Percentiles rank a stretch among this genome's conserved stretches.
These are phyloP conservation scores for Hypoxylon sp. DNA, from an alignment of 2,329 filamentous ascomycete genomes.

Conservation along the genomic window DNA sequence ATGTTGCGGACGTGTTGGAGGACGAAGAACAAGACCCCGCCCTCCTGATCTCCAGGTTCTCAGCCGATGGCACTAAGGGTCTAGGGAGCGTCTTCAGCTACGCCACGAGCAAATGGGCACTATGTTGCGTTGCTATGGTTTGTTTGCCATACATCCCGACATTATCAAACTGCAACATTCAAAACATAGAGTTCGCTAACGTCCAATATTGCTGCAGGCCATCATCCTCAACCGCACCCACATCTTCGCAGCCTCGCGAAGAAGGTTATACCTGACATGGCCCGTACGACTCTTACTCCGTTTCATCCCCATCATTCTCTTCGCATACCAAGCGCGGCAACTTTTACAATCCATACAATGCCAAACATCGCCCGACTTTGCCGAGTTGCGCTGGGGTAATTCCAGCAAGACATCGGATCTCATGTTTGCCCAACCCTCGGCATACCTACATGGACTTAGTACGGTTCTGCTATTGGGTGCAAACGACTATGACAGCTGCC, in stretches of 20 bases:
- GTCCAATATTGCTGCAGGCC: slow-evolving; percentile 63
- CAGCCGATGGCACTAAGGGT: slow-evolving; percentile 74
- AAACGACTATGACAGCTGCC: slow-evolving; percentile 81
- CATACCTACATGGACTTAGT: slow-evolving; percentile 79
- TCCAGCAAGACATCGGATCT: slow-evolving; percentile 74
- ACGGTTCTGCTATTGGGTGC: slow-evolving; percentile 81
- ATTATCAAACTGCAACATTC: not conserved
- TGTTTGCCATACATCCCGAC: slow-evolving; percentile 53
- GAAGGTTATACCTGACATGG: slow-evolving; percentile 83
- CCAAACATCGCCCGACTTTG: slow-evolving; percentile 84
- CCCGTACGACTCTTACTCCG: slow-evolving; percentile 79
- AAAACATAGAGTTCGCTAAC: slow-evolving; percentile 32
- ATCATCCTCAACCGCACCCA: slow-evolving; percentile 91
- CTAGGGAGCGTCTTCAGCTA: slow-evolving; percentile 92
- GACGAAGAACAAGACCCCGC: slow-evolving; percentile 60
- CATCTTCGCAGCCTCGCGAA: slow-evolving; percentile 91
- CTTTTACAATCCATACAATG: slow-evolving; percentile 91
- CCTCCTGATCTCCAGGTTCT: slow-evolving; percentile 64
- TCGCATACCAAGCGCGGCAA: slow-evolving; percentile 76
- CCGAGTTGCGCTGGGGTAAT: slow-evolving; percentile 78
- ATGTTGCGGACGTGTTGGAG: slow-evolving; percentile 60
- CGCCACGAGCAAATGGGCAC: slow-evolving; percentile 90
- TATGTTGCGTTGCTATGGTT: slow-evolving; percentile 85
- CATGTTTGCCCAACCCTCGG: slow-evolving; percentile 78
- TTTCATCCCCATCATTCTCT: slow-evolving; percentile 77